Conservation (phyloP, 305 asterid genomes). For the Ajuga reptans region DNA sequence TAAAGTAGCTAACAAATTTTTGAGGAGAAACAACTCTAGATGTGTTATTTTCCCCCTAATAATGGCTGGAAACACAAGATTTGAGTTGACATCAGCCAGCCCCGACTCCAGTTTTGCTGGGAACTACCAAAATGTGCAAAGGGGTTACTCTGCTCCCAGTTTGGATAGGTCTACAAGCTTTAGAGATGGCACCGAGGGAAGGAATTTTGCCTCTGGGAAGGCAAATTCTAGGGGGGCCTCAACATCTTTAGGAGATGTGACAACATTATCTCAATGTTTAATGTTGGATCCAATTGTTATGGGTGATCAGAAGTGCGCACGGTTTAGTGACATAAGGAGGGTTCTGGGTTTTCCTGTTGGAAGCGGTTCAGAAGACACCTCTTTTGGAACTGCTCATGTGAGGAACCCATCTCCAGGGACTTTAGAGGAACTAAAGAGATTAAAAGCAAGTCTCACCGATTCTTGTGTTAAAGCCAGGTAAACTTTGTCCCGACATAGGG, state of each 20-base stretch:
- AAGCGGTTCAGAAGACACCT: conserved; percentile 52
- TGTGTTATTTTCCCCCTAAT: conserved; percentile 32
- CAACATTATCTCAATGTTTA: conserved; percentile 48
- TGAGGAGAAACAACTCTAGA: conserved; percentile 24
- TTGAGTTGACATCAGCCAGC: conserved; percentile 57
- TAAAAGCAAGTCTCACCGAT: conserved; percentile 51
- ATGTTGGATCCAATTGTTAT: conserved; percentile 50
- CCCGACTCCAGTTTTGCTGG: conserved; percentile 59
- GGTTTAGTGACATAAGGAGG: conserved; percentile 57
- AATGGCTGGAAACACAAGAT: conserved; percentile 74
- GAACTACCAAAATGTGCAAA: conserved; percentile 57
- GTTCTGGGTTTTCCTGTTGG: conserved; percentile 50
- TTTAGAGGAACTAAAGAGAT: conserved; percentile 58
- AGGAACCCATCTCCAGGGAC: conserved; percentile 49
- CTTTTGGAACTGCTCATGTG: conserved; percentile 52
- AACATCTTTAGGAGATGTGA: conserved; percentile 43
- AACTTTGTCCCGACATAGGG: conserved; percentile 10
- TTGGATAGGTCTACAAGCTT: conserved; percentile 75
- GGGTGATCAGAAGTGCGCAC: conserved; percentile 41
- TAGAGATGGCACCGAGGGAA: conserved; percentile 55
- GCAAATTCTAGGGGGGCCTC: conserved; percentile 54
- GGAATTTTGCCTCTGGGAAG: conserved; percentile 56
- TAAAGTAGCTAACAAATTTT: conserved; percentile 23
- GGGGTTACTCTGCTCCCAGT: conserved; percentile 46
- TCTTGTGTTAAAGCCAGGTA: conserved; percentile 65